Base-by-base conservation (phyloP, 2,329 filamentous ascomycete genomes). In the Venturia effusa region DNA sequence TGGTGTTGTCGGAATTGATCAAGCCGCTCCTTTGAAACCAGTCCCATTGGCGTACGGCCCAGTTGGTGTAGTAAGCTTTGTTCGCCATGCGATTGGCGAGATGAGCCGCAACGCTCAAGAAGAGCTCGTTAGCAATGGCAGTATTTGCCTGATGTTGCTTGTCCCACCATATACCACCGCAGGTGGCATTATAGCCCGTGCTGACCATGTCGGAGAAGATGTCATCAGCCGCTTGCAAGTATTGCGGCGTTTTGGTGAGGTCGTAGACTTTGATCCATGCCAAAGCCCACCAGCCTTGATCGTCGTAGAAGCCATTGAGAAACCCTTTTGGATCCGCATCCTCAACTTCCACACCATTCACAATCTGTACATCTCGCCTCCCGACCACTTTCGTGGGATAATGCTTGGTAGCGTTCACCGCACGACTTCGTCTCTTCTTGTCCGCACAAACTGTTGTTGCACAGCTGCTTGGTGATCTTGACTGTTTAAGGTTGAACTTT, bases 91-190 rank as follows among this genome's bases (percentile, higher is more conserved):
- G 80, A 45, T 80, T 83, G 1, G 83, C 82, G 8, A 85, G 76
- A 64, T 82, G 79, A 8, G 83, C 81, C 2, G 82, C 82, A 0
- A 81, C 75, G 3, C 77, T 78, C 1, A 85, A 71, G 69, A 83
- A 85, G 2, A 85, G 77, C 67, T 82, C 81, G 64, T 84, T 85
- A 1, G 81, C 76, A 39, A 86, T 83, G 0, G 82, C 81, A 65
- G 81, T 82, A 57, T 79, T 74, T 65, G 81, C 80, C 2, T 73
- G 71, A 34, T 78, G 72, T 1, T 72, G 67, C 60, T 76, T 75
- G 65, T 77, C 77, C 78, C 80, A 83, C 69, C 75, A 81, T 62
- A 83, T 74, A 19, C 80, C 79, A 34, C 79, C 78, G 27, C 77
- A 79, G 2, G 73, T 74, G 0, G 76, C 76, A 34, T 73, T 74